Evolutionary conservation across 2,329 filamentous ascomycete species (phyloP), one percentile per base, ranked within the genome.

Genomic region (Zalaria obscura): DNA sequence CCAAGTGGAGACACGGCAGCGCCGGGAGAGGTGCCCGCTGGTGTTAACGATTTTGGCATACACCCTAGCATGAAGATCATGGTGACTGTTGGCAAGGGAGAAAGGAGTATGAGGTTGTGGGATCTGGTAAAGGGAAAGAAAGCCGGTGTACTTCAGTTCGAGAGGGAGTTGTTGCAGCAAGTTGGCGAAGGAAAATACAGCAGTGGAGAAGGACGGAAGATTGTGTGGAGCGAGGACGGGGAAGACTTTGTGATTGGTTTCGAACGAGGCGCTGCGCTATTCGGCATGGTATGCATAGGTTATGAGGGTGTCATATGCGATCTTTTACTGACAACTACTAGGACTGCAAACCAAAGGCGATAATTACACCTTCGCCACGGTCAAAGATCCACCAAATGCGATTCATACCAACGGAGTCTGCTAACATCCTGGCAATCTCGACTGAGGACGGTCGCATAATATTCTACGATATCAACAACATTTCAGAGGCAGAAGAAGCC

Each of bases 31-130:
- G 76, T 82, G 26, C 88, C 88, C 0, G 76, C 80, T n/a, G 91
- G 91, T 11, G 77, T 96, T 50, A 96, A 94, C 59, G 84, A 88
- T 59, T 93, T 98, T 59, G 86, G 89, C 2, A 82, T 98, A 26
- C 91, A 98, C 59, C 89, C 91, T 0, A 93, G 84, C 59, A 85
- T 93, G 74, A 96, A 95, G 65, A 69, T 98, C 39, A 94, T 96
- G 84, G 77, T 98, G 45, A 93, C 78, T 52, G 87, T 96, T 5
- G 82, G 85, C 50, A 85, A 81, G 53, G 87, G 87, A 49, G 91
- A 98, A 66, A 79, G 78, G 49, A 86, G 80, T 55, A 93, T 98
- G 83, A 71, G 91, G 48, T 62, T 96, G 49, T 98, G 91, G 91
- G 96, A 98, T 56, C 61, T 98, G 48, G 87, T 96, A 49, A 96